These are phyloP conservation scores for Tolypocladium cylindrosporum DNA, from an alignment of 2,329 filamentous ascomycete genomes.

Conservation along the genomic window DNA sequence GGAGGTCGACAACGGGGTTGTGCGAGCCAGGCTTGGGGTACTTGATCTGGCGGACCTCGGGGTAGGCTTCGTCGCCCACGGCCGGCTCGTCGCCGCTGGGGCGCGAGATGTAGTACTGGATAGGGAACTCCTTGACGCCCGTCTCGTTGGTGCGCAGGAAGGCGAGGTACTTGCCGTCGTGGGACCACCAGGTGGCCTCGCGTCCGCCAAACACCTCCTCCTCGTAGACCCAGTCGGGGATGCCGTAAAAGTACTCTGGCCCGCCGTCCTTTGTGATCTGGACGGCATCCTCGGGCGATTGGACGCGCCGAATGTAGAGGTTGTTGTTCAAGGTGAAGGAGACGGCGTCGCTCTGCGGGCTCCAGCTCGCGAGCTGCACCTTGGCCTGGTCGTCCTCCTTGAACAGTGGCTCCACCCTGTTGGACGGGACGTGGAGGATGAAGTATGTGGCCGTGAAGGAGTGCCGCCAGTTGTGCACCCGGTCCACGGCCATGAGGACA, in stretches of 20 bases:
- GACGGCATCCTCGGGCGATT: constrained; percentile 37
- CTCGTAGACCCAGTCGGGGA: constrained; percentile 97
- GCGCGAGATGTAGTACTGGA: constrained; percentile 85
- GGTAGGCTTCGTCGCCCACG: constrained; percentile 72
- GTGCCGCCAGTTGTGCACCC: constrained; percentile 75
- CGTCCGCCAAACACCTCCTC: constrained; percentile 56
- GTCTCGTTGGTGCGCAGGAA: constrained; percentile 94
- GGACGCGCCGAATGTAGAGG: constrained; percentile 62
- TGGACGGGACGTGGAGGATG: constrained; percentile 80
- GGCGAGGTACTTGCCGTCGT: constrained; percentile 78
- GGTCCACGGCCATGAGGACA: constrained; percentile 69
- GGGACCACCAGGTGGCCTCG: constrained; percentile 90
- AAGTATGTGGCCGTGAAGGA: constrained; percentile 82
- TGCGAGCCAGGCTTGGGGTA: constrained; percentile 94
- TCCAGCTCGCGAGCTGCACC: constrained; percentile 84
- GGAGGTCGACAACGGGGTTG: constrained; percentile 79
- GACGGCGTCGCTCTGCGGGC: constrained; percentile 73
- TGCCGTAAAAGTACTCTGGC: constrained; percentile 81
- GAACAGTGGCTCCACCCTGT: constrained; percentile 68
- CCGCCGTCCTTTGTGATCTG: constrained; percentile 84
- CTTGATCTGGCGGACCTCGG: constrained; percentile 85
- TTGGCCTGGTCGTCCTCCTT: constrained; percentile 52
- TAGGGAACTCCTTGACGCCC: constrained; percentile 77
- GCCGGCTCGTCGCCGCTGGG: constrained; percentile 64
- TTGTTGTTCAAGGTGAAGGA: constrained; percentile 92